A percentile compares a stretch with the other conserved stretches of the same genome.
Evolutionary conservation across 2,329 filamentous ascomycete species (phyloP).

Genomic region (Hypoxylon rubiginosum): DNA sequence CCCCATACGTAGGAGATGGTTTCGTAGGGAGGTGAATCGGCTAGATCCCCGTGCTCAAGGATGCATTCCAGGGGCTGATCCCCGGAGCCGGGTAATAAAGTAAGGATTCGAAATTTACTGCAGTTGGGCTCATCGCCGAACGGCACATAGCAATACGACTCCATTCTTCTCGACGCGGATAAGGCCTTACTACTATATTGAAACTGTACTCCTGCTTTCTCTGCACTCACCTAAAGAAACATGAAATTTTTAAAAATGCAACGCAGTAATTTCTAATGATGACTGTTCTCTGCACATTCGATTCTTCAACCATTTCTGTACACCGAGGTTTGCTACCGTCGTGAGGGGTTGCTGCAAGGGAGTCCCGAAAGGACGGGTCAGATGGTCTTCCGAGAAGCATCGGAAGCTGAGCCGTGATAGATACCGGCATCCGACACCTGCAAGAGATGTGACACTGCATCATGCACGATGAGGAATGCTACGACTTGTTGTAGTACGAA

Average conservation of each 20-base stretch:
- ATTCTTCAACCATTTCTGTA: neutral
- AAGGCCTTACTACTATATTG: neutral
- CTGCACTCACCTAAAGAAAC: neutral
- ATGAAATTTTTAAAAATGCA: neutral
- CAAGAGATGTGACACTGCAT: conserved; percentile 25
- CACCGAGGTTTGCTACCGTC: neutral
- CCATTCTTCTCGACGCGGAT: conserved; percentile 24
- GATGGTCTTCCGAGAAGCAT: neutral
- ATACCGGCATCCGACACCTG: neutral
- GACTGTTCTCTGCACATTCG: neutral
- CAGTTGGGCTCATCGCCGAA: conserved; percentile 37
- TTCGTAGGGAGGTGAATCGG: conserved; percentile 34
- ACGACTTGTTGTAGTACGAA: neutral
- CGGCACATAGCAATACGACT: conserved; percentile 38
- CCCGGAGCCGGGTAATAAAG: conserved; percentile 29
- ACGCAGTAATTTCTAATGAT: neutral
- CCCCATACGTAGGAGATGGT: conserved; percentile 46
- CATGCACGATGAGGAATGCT: conserved; percentile 15
- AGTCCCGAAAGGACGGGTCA: neutral
- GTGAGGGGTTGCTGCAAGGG: conserved; percentile 1
- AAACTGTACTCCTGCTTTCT: neutral
- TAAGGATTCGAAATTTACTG: conserved; percentile 37
- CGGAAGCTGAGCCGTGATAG: neutral
- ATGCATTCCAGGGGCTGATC: conserved; percentile 35
- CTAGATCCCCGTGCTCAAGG: conserved; percentile 33